phyloP scores from a whole-genome alignment of 441 rosid species.

The Breynia disticha region DNA sequence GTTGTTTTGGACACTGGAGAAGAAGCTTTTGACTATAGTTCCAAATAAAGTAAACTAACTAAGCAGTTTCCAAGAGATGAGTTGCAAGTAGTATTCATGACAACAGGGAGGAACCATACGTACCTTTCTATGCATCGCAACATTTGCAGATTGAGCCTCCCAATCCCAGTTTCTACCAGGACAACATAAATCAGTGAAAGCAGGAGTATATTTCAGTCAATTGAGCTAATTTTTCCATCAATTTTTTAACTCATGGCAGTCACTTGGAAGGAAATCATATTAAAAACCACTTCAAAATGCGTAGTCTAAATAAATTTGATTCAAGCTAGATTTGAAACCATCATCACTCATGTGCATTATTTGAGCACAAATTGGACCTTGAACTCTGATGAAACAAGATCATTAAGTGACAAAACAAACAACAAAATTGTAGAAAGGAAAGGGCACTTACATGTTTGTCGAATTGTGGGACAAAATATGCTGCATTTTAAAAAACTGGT shows the following conservation, averaged over 20 bases:
- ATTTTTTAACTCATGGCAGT: too few relatives aligned
- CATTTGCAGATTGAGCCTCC: slow-evolving; percentile 22
- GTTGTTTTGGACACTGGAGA: not conserved
- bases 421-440: not conserved
- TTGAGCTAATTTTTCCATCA: too few relatives aligned
- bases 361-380: too few relatives aligned
- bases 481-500: slow-evolving; percentile 17
- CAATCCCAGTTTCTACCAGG: slow-evolving; percentile 33
- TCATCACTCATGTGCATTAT: too few relatives aligned
- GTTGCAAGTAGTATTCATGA: slow-evolving; percentile 1
- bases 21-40: too few relatives aligned
- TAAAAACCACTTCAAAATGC: too few relatives aligned
- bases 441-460: slow-evolving; percentile 34
- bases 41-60: too few relatives aligned
- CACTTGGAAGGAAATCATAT: too few relatives aligned
- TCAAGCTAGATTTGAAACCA: too few relatives aligned
- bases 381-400: slow-evolving; percentile 9
- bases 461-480: slow-evolving; percentile 13
- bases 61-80: not conserved
- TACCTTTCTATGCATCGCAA: slow-evolving; percentile 42
- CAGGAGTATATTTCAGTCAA: too few relatives aligned
- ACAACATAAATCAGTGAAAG: not conserved
- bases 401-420: not conserved
- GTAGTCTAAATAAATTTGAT: too few relatives aligned
- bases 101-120: slow-evolving; percentile 1